Evolutionary conservation across 306 rosid species (phyloP).

Genomic region (Hippophae tibetana): DNA sequence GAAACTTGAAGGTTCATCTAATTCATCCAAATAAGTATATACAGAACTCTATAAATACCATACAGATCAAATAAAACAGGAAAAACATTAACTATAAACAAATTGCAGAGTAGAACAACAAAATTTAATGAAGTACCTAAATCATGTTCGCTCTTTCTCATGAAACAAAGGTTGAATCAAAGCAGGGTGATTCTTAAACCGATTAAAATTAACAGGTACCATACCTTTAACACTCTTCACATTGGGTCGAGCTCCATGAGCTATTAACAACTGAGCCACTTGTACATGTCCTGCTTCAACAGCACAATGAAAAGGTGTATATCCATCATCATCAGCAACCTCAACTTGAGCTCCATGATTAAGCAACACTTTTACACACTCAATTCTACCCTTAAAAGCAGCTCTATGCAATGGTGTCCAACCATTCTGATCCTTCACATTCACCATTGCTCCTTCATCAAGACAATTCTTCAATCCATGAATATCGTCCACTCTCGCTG

Average conservation of each 20-base stretch:
- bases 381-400: conserved; percentile 65
- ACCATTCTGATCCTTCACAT: conserved; percentile 67
- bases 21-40: too few relatives aligned
- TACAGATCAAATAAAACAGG: too few relatives aligned
- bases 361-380: conserved; percentile 52
- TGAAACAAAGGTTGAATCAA: conserved; percentile 12
- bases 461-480: conserved; percentile 45
- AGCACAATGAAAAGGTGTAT: conserved; percentile 63
- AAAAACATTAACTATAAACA: too few relatives aligned
- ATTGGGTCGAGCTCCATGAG: conserved; percentile 39
- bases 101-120: too few relatives aligned
- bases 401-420: conserved; percentile 90
- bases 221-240: conserved; percentile 24
- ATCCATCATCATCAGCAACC: conserved; percentile 47
- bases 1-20: too few relatives aligned
- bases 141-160: conserved; percentile 12
- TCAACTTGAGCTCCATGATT: conserved; percentile 62
- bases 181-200: conserved; percentile 25
- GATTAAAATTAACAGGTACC: conserved; percentile 12
- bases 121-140: too few relatives aligned
- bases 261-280: conserved; percentile 39
- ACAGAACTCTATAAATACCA: too few relatives aligned
- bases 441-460: conserved; percentile 48
- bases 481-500: conserved; percentile 54
- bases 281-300: conserved; percentile 62